A percentile compares a stretch with the other conserved stretches of the same genome.
phyloP scores from a whole-genome alignment of 441 rosid genomes.

The Pelargonium fulgidum region DNA sequence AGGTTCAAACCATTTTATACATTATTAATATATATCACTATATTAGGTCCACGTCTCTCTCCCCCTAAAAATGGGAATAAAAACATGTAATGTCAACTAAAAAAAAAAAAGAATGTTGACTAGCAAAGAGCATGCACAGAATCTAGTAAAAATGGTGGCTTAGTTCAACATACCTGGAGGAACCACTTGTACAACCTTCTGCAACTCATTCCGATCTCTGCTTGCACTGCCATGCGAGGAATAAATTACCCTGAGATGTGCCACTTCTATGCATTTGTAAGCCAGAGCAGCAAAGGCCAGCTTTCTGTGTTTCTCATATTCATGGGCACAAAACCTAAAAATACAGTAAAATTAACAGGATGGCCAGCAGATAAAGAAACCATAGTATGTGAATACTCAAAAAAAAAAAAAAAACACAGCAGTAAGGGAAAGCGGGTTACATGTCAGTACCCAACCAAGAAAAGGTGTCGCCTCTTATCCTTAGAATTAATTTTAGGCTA shows the following conservation, averaged over 20 bases:
- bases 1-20: not conserved
- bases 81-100: not conserved
- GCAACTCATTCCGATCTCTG: slow-evolving; percentile 59
- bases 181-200: slow-evolving; percentile 38
- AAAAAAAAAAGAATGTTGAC: not conserved
- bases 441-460: slow-evolving; percentile 1
- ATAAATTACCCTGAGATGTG: slow-evolving; percentile 59
- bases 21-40: not conserved
- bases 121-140: not conserved
- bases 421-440: not conserved
- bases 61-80: not conserved
- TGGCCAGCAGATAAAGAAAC: slow-evolving; percentile 20
- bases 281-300: slow-evolving; percentile 87
- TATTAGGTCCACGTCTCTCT: not conserved
- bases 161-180: slow-evolving; percentile 44
- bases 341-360: slow-evolving; percentile 15
- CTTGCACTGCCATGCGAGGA: slow-evolving; percentile 35
- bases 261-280: slow-evolving; percentile 85
- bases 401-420: not conserved
- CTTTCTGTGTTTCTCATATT: slow-evolving; percentile 55
- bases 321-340: slow-evolving; percentile 61
- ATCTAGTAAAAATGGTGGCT: not conserved
- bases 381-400: not conserved
- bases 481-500: not conserved
- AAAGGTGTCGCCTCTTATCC: slow-evolving; percentile 8